These are phyloP conservation scores for Plasmodium gallinaceum DNA, from an alignment of 169 alveolate genomes.

Conservation along the genomic window DNA sequence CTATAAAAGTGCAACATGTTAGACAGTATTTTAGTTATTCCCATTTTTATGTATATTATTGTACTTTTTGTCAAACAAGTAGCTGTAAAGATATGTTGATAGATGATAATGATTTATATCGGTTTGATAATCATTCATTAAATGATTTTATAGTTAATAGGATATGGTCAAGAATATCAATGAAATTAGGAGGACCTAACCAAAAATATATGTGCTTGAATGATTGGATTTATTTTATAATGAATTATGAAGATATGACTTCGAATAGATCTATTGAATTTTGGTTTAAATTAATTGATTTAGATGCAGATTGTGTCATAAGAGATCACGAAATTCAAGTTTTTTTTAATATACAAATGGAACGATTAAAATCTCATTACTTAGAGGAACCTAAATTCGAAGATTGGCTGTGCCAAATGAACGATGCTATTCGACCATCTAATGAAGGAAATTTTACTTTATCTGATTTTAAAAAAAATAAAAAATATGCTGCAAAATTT, in stretches of 20 bases:
- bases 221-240: conserved; percentile 74
- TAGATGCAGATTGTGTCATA: conserved; percentile 73
- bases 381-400: conserved; percentile 78
- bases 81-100: conserved; percentile 77
- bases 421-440: conserved; percentile 74
- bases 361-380: conserved; percentile 73
- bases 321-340: conserved; percentile 76
- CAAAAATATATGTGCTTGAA: conserved; percentile 74
- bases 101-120: conserved; percentile 68
- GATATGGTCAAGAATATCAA: conserved; percentile 67
- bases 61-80: conserved; percentile 77
- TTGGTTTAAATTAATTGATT: conserved; percentile 74
- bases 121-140: conserved; percentile 73
- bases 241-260: conserved; percentile 77
- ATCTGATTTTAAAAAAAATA: conserved; percentile 72
- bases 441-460: conserved; percentile 73
- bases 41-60: conserved; percentile 73
- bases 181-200: conserved; percentile 72
- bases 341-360: conserved; percentile 73
- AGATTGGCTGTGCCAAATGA: conserved; percentile 77
- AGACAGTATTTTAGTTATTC: conserved; percentile 65
- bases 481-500: conserved; percentile 68
- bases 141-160: conserved; percentile 76
- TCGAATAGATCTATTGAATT: conserved; percentile 59
- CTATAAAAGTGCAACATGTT: conserved; percentile 55